phyloP scores from a whole-genome alignment of 2,329 filamentous ascomycete species.

The Ophiostoma piceae region DNA sequence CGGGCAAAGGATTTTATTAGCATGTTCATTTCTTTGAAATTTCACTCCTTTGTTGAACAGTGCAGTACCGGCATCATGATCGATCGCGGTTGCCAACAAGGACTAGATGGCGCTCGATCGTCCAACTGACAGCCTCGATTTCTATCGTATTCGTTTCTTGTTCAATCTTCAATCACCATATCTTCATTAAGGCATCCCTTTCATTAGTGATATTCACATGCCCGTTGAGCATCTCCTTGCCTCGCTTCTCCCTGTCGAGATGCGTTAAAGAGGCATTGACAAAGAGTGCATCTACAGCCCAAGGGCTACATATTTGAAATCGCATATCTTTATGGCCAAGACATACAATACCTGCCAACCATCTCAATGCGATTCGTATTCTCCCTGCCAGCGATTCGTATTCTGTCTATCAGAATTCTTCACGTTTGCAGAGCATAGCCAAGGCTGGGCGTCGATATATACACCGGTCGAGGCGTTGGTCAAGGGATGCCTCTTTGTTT shows the following conservation, averaged over 20 bases:
- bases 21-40: not conserved
- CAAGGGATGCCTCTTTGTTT: constrained; percentile 8
- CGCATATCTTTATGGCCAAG: not conserved
- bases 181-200: not conserved
- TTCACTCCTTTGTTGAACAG: not conserved
- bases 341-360: not conserved
- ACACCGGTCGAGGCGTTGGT: not conserved
- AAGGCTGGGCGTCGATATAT: not conserved
- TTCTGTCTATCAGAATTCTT: not conserved
- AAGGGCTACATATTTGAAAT: not conserved
- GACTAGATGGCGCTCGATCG: not conserved
- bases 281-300: not conserved
- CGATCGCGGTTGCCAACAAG: not conserved
- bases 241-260: not conserved
- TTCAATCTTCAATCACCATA: not conserved
- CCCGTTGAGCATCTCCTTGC: not conserved
- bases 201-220: not conserved
- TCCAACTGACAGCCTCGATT: not conserved
- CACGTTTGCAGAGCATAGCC: not conserved
- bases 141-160: not conserved
- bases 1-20: not conserved
- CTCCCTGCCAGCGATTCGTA: not conserved
- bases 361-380: not conserved
- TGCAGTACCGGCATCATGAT: not conserved
- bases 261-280: not conserved